phyloP scores from a whole-genome alignment of 192 early-diverging fungal species.

The Coemansia sp. region DNA sequence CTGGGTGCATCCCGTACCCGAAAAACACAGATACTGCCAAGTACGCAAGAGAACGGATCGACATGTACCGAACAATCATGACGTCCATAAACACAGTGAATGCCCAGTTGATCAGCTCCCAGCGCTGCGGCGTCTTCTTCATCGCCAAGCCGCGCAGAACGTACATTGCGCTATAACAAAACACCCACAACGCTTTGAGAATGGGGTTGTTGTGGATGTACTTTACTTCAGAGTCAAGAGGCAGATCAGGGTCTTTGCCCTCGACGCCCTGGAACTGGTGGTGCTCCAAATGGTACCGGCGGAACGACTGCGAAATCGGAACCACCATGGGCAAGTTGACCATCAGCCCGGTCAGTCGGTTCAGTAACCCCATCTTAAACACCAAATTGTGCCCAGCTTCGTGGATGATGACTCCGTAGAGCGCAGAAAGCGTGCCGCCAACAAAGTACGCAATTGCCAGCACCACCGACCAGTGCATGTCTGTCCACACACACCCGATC shows the following conservation, averaged over 20 bases:
- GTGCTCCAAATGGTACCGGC: conserved; percentile 93
- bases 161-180: conserved; percentile 85
- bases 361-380: conserved; percentile 64
- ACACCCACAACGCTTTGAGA: conserved; percentile 75
- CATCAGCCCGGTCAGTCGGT: conserved; percentile 77
- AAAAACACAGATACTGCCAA: conserved; percentile 71
- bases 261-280: conserved; percentile 94
- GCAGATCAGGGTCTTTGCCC: conserved; percentile 91
- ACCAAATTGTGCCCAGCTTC: conserved; percentile 90
- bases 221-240: conserved; percentile 77
- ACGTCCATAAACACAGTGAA: conserved; percentile 64
- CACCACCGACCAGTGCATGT: conserved; percentile 62
- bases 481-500: conserved; percentile 65
- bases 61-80: conserved; percentile 60
- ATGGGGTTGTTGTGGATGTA: conserved; percentile 69
- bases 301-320: conserved; percentile 78
- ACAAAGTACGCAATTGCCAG: conserved; percentile 69
- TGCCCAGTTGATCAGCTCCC: conserved; percentile 76
- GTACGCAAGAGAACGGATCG: conserved; percentile 67
- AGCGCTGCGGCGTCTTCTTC: conserved; percentile 67
- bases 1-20: conserved; percentile 87
- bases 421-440: conserved; percentile 80
- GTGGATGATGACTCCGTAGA: conserved; percentile 86
- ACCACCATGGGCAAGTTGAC: conserved; percentile 86
- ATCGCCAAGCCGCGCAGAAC: conserved; percentile 71